Conservation (phyloP, 2,329 filamentous ascomycete species). For the Hymenoscyphus fraxineus region DNA sequence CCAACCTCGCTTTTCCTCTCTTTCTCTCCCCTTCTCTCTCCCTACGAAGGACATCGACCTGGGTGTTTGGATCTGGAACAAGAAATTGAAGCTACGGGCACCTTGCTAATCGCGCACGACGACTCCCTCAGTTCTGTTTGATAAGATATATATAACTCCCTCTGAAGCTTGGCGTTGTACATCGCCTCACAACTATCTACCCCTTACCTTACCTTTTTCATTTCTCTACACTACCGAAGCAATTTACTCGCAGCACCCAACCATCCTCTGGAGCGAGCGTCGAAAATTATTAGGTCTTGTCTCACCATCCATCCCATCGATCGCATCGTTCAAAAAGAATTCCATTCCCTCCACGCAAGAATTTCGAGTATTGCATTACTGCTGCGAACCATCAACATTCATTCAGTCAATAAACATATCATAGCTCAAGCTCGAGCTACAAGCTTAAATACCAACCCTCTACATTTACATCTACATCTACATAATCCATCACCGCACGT, state of each 20-base stretch:
- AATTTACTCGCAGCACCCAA: not conserved
- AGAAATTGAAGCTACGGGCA: not conserved
- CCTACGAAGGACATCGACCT: too few species aligned
- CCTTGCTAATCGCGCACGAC: not conserved
- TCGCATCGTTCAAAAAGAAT: not conserved
- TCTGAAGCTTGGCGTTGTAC: not conserved
- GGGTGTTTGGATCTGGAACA: too few species aligned
- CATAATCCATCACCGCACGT: not conserved
- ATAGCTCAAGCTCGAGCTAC: not conserved
- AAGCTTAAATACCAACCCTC: not conserved
- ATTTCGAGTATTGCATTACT: not conserved
- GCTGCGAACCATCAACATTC: not conserved
- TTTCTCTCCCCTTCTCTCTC: not conserved
- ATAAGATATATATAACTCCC: not conserved
- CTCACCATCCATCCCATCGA: not conserved
- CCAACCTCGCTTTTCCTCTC: not conserved
- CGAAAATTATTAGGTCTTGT: not conserved
- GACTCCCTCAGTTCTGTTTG: not conserved
- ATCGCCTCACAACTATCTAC: not conserved
- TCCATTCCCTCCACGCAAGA: not conserved
- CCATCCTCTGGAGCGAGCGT: not conserved
- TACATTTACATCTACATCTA: not conserved
- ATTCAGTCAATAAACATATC: not conserved
- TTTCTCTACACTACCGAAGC: not conserved
- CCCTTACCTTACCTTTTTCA: not conserved